Conservation (phyloP, 2,329 filamentous ascomycete genomes). For the Knufia petricola region DNA sequence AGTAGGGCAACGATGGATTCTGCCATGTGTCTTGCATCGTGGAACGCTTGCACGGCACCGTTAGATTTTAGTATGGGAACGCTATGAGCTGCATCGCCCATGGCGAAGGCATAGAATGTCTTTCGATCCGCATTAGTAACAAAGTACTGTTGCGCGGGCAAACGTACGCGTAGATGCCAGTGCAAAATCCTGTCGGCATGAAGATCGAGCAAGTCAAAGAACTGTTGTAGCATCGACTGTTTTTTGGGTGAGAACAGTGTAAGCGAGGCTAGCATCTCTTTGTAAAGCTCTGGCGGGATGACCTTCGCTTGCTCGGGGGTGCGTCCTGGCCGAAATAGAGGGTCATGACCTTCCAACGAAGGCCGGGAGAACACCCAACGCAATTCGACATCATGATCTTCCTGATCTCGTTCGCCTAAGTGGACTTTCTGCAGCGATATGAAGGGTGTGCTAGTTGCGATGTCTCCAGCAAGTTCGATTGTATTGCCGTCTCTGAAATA, state of each 20-base stretch:
- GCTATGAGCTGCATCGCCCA: conserved; percentile 6
- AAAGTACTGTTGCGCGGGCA: background rate
- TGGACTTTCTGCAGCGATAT: conserved; percentile 2
- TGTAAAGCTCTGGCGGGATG: background rate
- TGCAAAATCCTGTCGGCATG: conserved; percentile 2
- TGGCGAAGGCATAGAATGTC: background rate
- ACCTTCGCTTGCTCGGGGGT: background rate
- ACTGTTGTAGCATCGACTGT: background rate
- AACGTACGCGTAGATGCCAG: background rate
- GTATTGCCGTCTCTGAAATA: conserved; percentile 1
- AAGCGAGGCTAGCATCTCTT: background rate
- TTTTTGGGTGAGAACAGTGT: background rate
- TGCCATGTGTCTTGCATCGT: conserved; percentile 2
- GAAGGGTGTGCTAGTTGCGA: background rate
- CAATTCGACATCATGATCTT: background rate
- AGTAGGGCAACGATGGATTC: no score
- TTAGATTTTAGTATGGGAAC: background rate
- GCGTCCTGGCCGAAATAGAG: background rate
- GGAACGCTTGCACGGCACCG: conserved; percentile 1
- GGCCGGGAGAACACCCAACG: conserved; percentile 5
- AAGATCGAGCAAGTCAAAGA: conserved; percentile 2
- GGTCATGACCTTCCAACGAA: background rate
- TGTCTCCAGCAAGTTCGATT: background rate
- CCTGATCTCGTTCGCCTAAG: background rate
- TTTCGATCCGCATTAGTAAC: background rate